Conservation (phyloP, 2,329 filamentous ascomycete genomes). For the Fusarium buxicola region DNA sequence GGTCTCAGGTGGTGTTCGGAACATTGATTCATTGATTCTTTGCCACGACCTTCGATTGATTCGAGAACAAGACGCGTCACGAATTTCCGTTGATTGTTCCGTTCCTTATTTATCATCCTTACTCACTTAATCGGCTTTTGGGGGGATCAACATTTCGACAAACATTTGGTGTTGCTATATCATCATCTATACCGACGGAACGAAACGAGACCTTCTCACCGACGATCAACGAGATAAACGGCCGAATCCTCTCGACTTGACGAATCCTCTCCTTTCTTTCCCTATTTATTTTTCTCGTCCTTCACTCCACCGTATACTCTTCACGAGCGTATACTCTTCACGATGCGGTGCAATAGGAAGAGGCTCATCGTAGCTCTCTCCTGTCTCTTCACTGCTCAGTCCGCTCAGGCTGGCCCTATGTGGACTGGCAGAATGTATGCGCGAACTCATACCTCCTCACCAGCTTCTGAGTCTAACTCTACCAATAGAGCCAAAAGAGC, state of each 20-base stretch:
- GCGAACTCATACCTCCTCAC: neutral
- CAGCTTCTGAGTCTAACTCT: conserved; percentile 13
- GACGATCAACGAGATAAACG: conserved; percentile 15
- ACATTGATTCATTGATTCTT: conserved; percentile 31
- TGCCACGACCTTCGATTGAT: conserved; percentile 24
- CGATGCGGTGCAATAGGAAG: conserved; percentile 39
- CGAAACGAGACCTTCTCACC: conserved; percentile 27
- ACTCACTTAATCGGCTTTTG: conserved; percentile 27
- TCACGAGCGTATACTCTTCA: conserved; percentile 35
- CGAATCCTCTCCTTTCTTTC: conserved; percentile 14
- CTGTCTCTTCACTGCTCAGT: conserved; percentile 47
- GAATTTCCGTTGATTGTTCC: neutral
- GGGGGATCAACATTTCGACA: conserved; percentile 9
- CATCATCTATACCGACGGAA: conserved; percentile 7
- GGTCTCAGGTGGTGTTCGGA: conserved; percentile 16
- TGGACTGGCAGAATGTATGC: conserved; percentile 50
- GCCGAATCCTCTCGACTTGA: conserved; percentile 18
- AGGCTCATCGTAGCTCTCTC: conserved; percentile 40
- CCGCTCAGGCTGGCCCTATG: conserved; percentile 51
- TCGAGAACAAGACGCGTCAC: conserved; percentile 5
- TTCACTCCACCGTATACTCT: neutral
- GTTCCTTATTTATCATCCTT: neutral
- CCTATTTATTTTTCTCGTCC: neutral
- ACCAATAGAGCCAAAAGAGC: conserved; percentile 37
- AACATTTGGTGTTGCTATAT: conserved; percentile 18